These are phyloP conservation scores for Nitzschia putrida DNA, from an alignment of 108 stramenopile species.

Conservation along the genomic window DNA sequence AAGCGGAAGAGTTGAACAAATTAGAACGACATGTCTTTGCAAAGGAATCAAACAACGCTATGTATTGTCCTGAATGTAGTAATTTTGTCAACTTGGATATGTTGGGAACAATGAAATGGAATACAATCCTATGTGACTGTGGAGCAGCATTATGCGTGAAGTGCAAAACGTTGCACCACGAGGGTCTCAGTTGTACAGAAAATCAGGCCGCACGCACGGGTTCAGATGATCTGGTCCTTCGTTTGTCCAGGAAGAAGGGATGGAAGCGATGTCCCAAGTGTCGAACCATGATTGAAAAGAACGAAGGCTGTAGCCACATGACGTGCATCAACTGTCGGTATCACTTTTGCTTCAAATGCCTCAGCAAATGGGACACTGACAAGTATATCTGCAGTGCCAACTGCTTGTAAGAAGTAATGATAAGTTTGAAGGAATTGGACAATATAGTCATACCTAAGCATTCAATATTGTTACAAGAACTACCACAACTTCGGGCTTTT, in stretches of 20 bases:
- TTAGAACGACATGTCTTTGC: slow-evolving; percentile 31
- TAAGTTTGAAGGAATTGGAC: no score
- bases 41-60: slow-evolving; percentile 44
- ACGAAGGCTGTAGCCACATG: slow-evolving; percentile 58
- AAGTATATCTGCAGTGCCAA: no score
- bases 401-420: no score
- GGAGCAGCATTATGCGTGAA: slow-evolving; percentile 36
- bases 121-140: slow-evolving; percentile 36
- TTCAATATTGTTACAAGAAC: no score
- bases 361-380: slow-evolving; percentile 48
- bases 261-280: slow-evolving; percentile 65
- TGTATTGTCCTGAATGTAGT: slow-evolving; percentile 56
- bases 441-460: no score
- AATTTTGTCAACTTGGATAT: slow-evolving; percentile 54
- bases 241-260: slow-evolving; percentile 32
- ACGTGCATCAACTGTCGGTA: slow-evolving; percentile 46
- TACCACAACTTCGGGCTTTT: no score
- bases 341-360: slow-evolving; percentile 58
- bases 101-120: slow-evolving; percentile 20
- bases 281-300: slow-evolving; percentile 45
- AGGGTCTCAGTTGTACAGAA: slow-evolving; percentile 33
- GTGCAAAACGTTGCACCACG: slow-evolving; percentile 50
- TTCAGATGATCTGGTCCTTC: slow-evolving; percentile 31
- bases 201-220: slow-evolving; percentile 23
- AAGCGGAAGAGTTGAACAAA: slow-evolving; percentile 15